A percentile compares a stretch with the other conserved stretches of the same genome.
Conservation (phyloP, 345 rosid genomes). For the Conringia planisiliqua region DNA sequence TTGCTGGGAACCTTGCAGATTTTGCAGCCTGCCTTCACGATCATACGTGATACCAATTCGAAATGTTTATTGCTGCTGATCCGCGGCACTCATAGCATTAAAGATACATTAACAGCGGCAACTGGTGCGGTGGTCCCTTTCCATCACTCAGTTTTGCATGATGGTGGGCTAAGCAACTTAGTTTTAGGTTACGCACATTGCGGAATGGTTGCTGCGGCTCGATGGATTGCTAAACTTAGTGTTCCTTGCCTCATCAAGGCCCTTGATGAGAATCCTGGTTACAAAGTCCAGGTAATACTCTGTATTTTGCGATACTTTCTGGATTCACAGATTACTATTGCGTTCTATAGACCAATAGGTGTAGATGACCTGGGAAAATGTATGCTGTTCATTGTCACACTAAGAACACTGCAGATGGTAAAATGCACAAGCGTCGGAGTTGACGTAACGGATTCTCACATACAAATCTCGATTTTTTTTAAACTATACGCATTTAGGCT, state of each 20-base stretch:
- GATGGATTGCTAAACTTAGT: slow-evolving; percentile 93
- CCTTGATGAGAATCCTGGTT: slow-evolving; percentile 65
- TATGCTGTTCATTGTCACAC: no score
- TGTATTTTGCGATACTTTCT: neutral
- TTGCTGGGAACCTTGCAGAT: slow-evolving; percentile 49
- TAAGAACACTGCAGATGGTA: neutral
- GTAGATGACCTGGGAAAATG: neutral
- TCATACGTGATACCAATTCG: slow-evolving; percentile 63
- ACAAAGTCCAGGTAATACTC: slow-evolving; percentile 66
- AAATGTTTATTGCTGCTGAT: slow-evolving; percentile 75
- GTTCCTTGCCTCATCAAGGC: slow-evolving; percentile 75
- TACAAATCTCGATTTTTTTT: neutral
- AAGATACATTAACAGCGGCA: slow-evolving; percentile 95
- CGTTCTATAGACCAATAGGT: neutral
- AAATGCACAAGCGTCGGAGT: neutral
- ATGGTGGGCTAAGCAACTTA: slow-evolving; percentile 92
- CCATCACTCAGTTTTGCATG: slow-evolving; percentile 93
- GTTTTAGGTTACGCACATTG: slow-evolving; percentile 97
- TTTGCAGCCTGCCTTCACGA: slow-evolving; percentile 94
- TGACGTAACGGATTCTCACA: neutral
- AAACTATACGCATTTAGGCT: neutral
- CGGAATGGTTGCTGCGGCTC: slow-evolving; percentile 99
- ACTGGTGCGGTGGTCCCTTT: slow-evolving; percentile 98
- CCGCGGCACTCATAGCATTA: slow-evolving; percentile 95
- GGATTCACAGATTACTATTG: neutral